phyloP scores from a whole-genome alignment of 1,139 yeast genomes.

The Zygosaccharomyces sapae region DNA sequence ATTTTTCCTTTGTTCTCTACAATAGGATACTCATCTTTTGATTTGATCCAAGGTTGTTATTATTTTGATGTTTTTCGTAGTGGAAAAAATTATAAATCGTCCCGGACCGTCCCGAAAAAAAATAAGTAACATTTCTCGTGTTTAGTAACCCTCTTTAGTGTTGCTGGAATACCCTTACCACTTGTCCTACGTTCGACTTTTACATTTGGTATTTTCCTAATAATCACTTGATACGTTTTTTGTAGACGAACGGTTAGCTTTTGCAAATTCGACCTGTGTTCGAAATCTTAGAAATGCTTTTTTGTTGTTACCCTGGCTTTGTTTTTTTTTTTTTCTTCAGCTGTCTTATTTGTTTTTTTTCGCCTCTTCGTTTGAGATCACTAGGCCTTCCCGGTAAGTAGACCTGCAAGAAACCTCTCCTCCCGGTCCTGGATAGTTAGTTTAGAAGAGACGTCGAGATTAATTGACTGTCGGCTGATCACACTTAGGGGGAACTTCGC shows the following conservation, averaged over 20 bases:
- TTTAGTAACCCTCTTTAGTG: background rate
- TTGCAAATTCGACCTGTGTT: background rate
- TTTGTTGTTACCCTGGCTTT: background rate
- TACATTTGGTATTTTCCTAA: background rate
- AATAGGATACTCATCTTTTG: conserved; percentile 1
- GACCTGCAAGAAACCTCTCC: background rate
- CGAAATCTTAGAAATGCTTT: background rate
- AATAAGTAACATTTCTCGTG: background rate
- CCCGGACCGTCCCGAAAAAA: background rate
- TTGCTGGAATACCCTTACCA: background rate
- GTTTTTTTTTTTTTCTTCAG: background rate
- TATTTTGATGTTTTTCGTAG: background rate
- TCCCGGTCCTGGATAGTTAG: background rate
- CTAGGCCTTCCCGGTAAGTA: background rate
- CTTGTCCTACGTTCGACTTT: background rate
- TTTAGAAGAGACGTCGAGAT: background rate
- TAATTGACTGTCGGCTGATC: background rate
- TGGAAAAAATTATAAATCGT: background rate
- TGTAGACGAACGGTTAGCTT: background rate
- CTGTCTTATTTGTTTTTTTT: background rate
- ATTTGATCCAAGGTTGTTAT: background rate
- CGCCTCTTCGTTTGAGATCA: background rate
- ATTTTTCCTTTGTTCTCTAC: background rate
- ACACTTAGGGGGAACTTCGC: background rate
- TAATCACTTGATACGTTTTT: no score